These are phyloP conservation scores for Globisporangium recalcitrans DNA, from an alignment of 352 stramenopile species.

Conservation along the genomic window DNA sequence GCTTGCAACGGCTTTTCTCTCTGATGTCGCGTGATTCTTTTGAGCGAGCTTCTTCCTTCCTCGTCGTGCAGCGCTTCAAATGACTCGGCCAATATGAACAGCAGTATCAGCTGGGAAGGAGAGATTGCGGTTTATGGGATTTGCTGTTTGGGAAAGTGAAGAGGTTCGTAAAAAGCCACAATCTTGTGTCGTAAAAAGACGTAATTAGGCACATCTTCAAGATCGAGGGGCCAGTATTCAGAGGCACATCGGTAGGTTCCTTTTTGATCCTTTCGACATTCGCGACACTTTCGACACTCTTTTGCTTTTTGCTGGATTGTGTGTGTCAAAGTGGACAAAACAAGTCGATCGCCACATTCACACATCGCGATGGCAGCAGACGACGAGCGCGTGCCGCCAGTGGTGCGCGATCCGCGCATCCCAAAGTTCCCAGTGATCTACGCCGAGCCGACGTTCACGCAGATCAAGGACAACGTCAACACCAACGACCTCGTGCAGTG, in stretches of 20 bases:
- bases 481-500: slow-evolving; percentile 41
- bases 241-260: not conserved
- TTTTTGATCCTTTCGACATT: slow-evolving; percentile 3
- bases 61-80: not conserved
- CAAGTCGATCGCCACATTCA: not conserved
- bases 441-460: slow-evolving; percentile 47
- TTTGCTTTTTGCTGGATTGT: too few species aligned
- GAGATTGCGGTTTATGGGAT: not conserved
- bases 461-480: slow-evolving; percentile 56
- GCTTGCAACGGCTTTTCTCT: not conserved
- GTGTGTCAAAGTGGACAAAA: not conserved
- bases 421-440: slow-evolving; percentile 69
- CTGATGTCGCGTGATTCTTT: not conserved
- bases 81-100: too few species aligned
- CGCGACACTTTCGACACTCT: not conserved
- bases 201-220: not conserved
- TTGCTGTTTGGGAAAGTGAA: not conserved
- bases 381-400: slow-evolving; percentile 31
- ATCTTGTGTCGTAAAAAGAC: not conserved
- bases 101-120: not conserved
- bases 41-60: not conserved
- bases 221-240: not conserved
- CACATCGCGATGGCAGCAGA: slow-evolving; percentile 1
- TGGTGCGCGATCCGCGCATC: slow-evolving; percentile 51
- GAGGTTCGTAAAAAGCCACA: not conserved